These are phyloP conservation scores for Eragrostis curvula DNA, from an alignment of 176 grass and related monocot genomes.

Conservation along the genomic window DNA sequence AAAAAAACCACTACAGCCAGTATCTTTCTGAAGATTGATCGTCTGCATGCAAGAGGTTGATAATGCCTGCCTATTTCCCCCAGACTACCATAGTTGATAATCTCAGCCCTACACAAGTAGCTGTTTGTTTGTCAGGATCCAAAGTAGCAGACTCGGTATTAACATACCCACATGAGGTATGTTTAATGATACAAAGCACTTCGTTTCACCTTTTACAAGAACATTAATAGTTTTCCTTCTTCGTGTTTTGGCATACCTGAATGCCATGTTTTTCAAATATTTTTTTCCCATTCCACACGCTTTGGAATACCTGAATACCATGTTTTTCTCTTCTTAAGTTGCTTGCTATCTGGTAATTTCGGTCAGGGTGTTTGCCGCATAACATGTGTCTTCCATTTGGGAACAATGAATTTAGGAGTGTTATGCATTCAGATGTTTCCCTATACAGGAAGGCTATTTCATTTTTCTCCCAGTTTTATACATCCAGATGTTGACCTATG, in stretches of 20 bases:
- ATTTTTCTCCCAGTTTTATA: slow-evolving; percentile 4
- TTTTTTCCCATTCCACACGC: neutral
- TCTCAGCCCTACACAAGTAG: slow-evolving; percentile 60
- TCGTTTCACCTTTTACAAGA: neutral
- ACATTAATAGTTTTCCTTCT: neutral
- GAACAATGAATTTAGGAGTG: slow-evolving; percentile 4
- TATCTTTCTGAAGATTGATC: neutral
- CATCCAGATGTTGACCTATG: slow-evolving; percentile 21
- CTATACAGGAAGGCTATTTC: neutral
- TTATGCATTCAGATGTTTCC: slow-evolving; percentile 3
- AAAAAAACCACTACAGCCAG: neutral
- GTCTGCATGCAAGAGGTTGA: slow-evolving; percentile 15
- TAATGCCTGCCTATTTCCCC: neutral
- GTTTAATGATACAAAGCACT: slow-evolving; percentile 19
- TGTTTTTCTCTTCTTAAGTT: neutral
- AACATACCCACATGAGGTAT: slow-evolving; percentile 96
- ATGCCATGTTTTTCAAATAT: neutral
- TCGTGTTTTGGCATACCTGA: no score
- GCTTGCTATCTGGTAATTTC: no score
- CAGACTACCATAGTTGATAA: slow-evolving; percentile 85
- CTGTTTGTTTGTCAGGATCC: slow-evolving; percentile 76
- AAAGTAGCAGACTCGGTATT: slow-evolving; percentile 79
- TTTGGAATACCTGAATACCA: slow-evolving; percentile 7
- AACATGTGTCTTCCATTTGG: neutral
- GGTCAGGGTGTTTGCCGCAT: neutral